Evolutionary conservation across 2,329 filamentous ascomycete species (phyloP), one percentile per base, ranked within the genome.

Genomic region (Trichoderma sp.): DNA sequence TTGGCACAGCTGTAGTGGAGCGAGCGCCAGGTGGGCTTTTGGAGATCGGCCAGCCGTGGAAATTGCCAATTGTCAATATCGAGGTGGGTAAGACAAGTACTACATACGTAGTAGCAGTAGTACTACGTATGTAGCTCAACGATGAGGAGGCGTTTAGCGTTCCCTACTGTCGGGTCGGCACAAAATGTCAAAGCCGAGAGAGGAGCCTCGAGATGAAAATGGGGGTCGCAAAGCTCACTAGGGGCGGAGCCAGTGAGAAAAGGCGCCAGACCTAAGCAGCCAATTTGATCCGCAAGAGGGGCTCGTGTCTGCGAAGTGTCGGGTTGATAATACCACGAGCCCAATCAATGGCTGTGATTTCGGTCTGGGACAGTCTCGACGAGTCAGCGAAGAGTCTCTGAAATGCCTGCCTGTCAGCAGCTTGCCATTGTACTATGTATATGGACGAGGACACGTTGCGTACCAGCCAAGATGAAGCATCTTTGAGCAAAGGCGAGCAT

Each of bases 101-200:
- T n/a, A n/a, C n/a, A n/a, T n/a, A n/a, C n/a, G n/a, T n/a, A n/a
- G n/a, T n/a, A n/a, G n/a, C n/a, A n/a, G n/a, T n/a, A n/a, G n/a
- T n/a, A n/a, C n/a, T n/a, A n/a, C n/a, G n/a, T n/a, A n/a, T n/a
- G n/a, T n/a, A 53, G 42, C 56, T 29, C 52, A 54, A 27, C 45
- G 25, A 32, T n/a, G 37, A 39, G 61, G 39, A 25, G 54, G 32
- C 34, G 50, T 52, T 45, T 67, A 52, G 61, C 67, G 67, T 67
- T 60, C 67, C 67, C 53, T 25, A 60, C 67, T 60, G 67, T 68
- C 67, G 66, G 66, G 67, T 68, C 66, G 66, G 25, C 25, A 17
- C 35, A 58, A 67, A 52, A 34, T 32, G 64, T 34, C 45, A 45
- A 45, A 45, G 57, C 34, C 25, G 45, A 56, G 48, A 53, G 27